Evolutionary conservation across 2,329 filamentous ascomycete genomes (phyloP).

Genomic region (Xylariaceae sp.): DNA sequence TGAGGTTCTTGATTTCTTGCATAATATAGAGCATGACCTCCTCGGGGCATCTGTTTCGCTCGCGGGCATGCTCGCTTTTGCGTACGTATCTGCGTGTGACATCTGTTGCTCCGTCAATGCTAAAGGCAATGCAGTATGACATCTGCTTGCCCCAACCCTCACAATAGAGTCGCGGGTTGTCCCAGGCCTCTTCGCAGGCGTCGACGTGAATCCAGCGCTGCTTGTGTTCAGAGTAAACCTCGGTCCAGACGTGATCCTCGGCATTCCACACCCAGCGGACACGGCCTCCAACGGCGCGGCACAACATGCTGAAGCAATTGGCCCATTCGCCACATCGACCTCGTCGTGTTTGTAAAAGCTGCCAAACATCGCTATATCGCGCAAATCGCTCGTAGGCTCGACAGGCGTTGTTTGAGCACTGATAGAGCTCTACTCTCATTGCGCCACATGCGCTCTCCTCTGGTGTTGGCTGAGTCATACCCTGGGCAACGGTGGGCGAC

Average conservation of each 20-base stretch:
- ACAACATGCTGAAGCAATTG: slow-evolving; percentile 98
- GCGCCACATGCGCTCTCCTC: slow-evolving; percentile 90
- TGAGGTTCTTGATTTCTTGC: slow-evolving; percentile 82
- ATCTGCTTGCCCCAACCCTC: slow-evolving; percentile 97
- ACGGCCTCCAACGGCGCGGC: slow-evolving; percentile 82
- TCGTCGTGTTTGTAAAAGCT: slow-evolving; percentile 77
- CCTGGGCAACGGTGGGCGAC: slow-evolving; percentile 76
- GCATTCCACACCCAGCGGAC: slow-evolving; percentile 98
- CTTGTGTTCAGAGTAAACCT: slow-evolving; percentile 92
- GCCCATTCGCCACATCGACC: slow-evolving; percentile 94
- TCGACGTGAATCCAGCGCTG: slow-evolving; percentile 97
- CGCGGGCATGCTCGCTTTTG: slow-evolving; percentile 66
- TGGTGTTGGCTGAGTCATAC: slow-evolving; percentile 77
- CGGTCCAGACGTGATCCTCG: slow-evolving; percentile 97
- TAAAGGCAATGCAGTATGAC: slow-evolving; percentile 96
- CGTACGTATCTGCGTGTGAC: slow-evolving; percentile 66
- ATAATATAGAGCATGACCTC: slow-evolving; percentile 88
- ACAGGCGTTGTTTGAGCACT: slow-evolving; percentile 74
- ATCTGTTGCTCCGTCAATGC: slow-evolving; percentile 73
- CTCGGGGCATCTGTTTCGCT: slow-evolving; percentile 77
- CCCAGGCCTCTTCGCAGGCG: slow-evolving; percentile 90
- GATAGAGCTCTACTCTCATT: slow-evolving; percentile 82
- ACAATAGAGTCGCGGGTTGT: slow-evolving; percentile 85
- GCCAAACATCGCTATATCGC: slow-evolving; percentile 92
- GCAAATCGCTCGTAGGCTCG: slow-evolving; percentile 83